These are phyloP conservation scores for Ogataea hybrid DNA, from an alignment of 1,139 yeast genomes.

Conservation along the genomic window DNA sequence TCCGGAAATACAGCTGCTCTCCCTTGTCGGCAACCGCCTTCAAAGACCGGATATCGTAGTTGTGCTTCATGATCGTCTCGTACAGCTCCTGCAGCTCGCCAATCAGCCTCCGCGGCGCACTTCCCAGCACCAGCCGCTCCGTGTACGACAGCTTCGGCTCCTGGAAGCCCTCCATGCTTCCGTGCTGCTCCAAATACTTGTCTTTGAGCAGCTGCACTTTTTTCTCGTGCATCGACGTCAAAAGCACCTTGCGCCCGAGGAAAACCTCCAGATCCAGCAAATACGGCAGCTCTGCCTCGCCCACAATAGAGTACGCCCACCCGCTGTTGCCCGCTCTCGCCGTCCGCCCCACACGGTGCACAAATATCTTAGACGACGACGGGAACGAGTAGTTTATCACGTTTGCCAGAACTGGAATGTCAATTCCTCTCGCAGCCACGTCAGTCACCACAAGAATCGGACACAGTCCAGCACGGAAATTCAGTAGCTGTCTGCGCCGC, in stretches of 20 bases:
- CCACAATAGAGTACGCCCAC: constrained; percentile 92
- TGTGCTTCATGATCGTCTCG: constrained; percentile 55
- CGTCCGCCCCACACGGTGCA: constrained; percentile 98
- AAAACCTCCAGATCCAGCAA: constrained; percentile 87
- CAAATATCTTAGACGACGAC: constrained; percentile 86
- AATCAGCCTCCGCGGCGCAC: constrained; percentile 68
- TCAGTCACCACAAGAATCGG: constrained; percentile 91
- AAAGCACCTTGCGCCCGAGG: constrained; percentile 74
- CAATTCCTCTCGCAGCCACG: constrained; percentile 99
- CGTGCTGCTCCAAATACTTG: constrained; percentile 40
- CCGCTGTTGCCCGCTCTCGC: constrained; percentile 99
- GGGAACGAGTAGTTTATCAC: constrained; percentile 91
- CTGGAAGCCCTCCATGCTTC: constrained; percentile 33
- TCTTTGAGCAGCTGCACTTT: constrained; percentile 51
- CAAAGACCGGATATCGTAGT: constrained; percentile 68
- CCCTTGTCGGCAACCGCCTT: constrained; percentile 80
- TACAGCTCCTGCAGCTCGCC: constrained; percentile 75
- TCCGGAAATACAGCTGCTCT: constrained; percentile 80
- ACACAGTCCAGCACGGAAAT: constrained; percentile 82
- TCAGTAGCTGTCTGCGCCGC: constrained; percentile 81
- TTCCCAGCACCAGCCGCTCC: constrained; percentile 77
- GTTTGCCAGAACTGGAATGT: constrained; percentile 93
- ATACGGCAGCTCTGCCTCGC: constrained; percentile 86
- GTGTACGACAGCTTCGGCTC: constrained; percentile 68
- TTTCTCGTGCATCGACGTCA: constrained; percentile 68